These are phyloP conservation scores for Atkinsonella hypoxylon DNA, from an alignment of 2,329 filamentous ascomycete genomes.

Conservation along the genomic window DNA sequence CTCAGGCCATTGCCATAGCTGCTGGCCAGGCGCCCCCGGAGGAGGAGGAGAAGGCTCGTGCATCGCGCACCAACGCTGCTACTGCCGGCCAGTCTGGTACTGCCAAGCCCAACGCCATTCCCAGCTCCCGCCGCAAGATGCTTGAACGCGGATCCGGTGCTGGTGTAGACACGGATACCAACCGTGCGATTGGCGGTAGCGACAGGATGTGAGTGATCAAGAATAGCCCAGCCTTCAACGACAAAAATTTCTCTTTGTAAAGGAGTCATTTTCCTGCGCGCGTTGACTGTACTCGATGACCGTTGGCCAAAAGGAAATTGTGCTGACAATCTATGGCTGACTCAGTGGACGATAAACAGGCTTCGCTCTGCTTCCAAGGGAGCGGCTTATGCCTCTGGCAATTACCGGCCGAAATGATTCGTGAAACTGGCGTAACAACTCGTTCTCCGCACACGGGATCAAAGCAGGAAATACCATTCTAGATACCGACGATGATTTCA, in stretches of 20 bases:
- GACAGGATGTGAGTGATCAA: conserved; percentile 91
- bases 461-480: conserved; percentile 2
- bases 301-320: conserved; percentile 60
- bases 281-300: conserved; percentile 65
- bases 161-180: conserved; percentile 57
- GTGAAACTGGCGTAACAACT: conserved; percentile 10
- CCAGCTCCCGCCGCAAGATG: conserved; percentile 74
- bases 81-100: conserved; percentile 51
- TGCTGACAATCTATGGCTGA: conserved; percentile 67
- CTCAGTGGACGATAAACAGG: conserved; percentile 76
- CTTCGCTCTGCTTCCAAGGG: conserved; percentile 73
- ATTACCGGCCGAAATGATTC: conserved; percentile 23
- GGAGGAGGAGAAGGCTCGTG: conserved; percentile 64
- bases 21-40: conserved; percentile 55
- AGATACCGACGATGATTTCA: background rate
- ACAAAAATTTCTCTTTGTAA: conserved; percentile 57
- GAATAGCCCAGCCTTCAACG: conserved; percentile 25
- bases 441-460: conserved; percentile 8
- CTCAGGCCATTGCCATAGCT: conserved; percentile 77
- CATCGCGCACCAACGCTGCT: conserved; percentile 53
- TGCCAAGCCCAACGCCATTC: conserved; percentile 60
- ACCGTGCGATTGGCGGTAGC: conserved; percentile 65
- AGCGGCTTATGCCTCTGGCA: conserved; percentile 35
- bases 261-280: conserved; percentile 71
- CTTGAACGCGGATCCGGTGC: conserved; percentile 52